Evolutionary conservation across 305 asterid genomes (phyloP).

Genomic region (Fraxinus albicans): DNA sequence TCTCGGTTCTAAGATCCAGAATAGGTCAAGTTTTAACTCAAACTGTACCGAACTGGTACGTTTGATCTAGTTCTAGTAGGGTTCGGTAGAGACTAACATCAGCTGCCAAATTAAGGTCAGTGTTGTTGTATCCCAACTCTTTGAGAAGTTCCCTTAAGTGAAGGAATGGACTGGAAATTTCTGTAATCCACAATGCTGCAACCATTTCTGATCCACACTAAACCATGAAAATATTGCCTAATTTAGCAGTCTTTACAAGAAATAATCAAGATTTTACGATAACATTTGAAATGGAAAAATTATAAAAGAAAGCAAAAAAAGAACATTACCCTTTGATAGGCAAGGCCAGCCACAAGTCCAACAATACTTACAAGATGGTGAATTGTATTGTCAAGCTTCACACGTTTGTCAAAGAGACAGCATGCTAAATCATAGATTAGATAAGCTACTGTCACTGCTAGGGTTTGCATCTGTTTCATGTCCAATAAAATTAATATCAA

Average conservation of each 20-base stretch:
- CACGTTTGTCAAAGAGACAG: conserved; percentile 46
- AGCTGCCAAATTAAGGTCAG: conserved; percentile 70
- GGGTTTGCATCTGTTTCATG: conserved; percentile 60
- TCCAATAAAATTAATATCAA: not conserved
- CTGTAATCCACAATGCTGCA: conserved; percentile 72
- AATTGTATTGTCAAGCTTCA: conserved; percentile 56
- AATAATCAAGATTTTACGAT: not conserved
- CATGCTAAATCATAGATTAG: conserved; percentile 68
- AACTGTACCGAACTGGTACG: not conserved
- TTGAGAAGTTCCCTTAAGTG: conserved; percentile 83
- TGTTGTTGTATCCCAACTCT: conserved; percentile 67
- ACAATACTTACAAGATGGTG: conserved; percentile 76
- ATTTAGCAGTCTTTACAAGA: not conserved
- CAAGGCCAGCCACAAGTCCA: conserved; percentile 71
- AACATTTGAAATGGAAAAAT: not conserved
- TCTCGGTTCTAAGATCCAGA: not conserved
- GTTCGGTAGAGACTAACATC: conserved; percentile 47
- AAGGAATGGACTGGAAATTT: conserved; percentile 77
- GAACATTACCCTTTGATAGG: conserved; percentile 52
- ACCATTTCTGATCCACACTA: conserved; percentile 93
- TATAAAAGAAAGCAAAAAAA: not conserved
- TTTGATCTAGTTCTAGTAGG: not conserved
- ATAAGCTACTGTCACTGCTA: conserved; percentile 51
- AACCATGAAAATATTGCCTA: not conserved
- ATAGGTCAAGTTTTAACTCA: not conserved